phyloP scores from a whole-genome alignment of 1,139 yeast species.

The Ashbya aceris region DNA sequence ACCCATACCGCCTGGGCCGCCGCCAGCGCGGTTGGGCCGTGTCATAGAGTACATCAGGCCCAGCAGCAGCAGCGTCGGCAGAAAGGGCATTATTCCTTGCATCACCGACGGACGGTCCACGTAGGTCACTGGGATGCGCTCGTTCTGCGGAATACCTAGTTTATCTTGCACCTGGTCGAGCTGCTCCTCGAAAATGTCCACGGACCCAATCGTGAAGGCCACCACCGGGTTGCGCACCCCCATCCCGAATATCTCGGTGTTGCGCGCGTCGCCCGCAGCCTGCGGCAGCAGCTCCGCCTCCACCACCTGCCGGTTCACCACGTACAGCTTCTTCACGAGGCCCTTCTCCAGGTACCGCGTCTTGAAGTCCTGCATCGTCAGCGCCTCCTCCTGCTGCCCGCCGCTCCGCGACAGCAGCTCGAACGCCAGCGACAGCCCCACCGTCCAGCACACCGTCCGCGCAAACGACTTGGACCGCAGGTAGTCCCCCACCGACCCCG shows the following conservation, averaged over 20 bases:
- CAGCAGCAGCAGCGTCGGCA: slow-evolving; percentile 75
- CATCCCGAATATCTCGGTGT: background rate
- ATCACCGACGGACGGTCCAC: slow-evolving; percentile 57
- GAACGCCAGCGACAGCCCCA: slow-evolving; percentile 32
- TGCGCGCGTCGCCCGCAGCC: slow-evolving; percentile 26
- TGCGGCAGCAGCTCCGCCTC: slow-evolving; percentile 64
- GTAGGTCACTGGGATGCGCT: slow-evolving; percentile 79
- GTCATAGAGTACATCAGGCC: slow-evolving; percentile 72
- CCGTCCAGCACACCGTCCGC: slow-evolving; percentile 31
- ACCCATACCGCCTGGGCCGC: slow-evolving; percentile 39
- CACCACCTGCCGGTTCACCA: slow-evolving; percentile 69
- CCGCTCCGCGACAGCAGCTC: slow-evolving; percentile 26
- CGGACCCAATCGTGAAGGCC: slow-evolving; percentile 79
- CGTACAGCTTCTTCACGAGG: slow-evolving; percentile 63
- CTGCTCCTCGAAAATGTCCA: slow-evolving; percentile 82
- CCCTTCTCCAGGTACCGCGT: slow-evolving; percentile 77
- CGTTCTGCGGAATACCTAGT: slow-evolving; percentile 50
- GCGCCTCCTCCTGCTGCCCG: slow-evolving; percentile 33
- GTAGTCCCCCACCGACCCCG: slow-evolving; percentile 28
- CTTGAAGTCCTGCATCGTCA: slow-evolving; percentile 89
- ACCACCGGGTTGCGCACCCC: slow-evolving; percentile 28
- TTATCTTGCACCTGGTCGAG: slow-evolving; percentile 67
- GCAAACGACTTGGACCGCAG: slow-evolving; percentile 35
- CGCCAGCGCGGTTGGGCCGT: slow-evolving; percentile 38
- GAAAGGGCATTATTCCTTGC: slow-evolving; percentile 57